phyloP scores from a whole-genome alignment of 345 rosid genomes.

The Sonneratia alba region DNA sequence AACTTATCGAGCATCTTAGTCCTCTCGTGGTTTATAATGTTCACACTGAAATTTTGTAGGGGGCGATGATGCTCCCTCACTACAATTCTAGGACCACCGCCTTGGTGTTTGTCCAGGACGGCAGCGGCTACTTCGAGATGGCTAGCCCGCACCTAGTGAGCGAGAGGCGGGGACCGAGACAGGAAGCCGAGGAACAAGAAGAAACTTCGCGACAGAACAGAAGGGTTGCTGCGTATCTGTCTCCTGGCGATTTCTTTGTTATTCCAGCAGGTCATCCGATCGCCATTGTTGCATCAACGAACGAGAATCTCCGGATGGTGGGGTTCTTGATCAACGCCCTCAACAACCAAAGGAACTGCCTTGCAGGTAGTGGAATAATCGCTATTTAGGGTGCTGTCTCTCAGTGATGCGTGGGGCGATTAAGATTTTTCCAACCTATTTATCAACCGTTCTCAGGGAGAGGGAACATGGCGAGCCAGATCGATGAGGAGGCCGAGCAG shows the following conservation, averaged over 20 bases:
- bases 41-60: constrained; percentile 15
- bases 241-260: constrained; percentile 34
- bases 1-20: background rate
- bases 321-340: constrained; percentile 37
- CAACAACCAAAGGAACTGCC: constrained; percentile 32
- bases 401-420: background rate
- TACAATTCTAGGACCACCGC: constrained; percentile 26
- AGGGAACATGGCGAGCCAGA: constrained; percentile 20
- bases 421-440: background rate
- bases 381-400: background rate
- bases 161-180: constrained; percentile 4
- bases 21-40: too few relatives aligned
- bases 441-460: constrained; percentile 2
- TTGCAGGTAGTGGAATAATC: constrained; percentile 24
- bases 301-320: constrained; percentile 17
- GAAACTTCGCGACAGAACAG: constrained; percentile 9
- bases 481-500: constrained; percentile 16
- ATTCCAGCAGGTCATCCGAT: constrained; percentile 43
- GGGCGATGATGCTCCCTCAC: constrained; percentile 38
- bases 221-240: constrained; percentile 23
- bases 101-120: constrained; percentile 25
- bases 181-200: constrained; percentile 10
- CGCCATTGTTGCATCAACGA: constrained; percentile 17
- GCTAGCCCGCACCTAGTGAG: constrained; percentile 32
- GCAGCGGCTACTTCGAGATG: constrained; percentile 41